Base-by-base conservation (phyloP, 2,329 filamentous ascomycete genomes). In the Penicillium decumbens region DNA sequence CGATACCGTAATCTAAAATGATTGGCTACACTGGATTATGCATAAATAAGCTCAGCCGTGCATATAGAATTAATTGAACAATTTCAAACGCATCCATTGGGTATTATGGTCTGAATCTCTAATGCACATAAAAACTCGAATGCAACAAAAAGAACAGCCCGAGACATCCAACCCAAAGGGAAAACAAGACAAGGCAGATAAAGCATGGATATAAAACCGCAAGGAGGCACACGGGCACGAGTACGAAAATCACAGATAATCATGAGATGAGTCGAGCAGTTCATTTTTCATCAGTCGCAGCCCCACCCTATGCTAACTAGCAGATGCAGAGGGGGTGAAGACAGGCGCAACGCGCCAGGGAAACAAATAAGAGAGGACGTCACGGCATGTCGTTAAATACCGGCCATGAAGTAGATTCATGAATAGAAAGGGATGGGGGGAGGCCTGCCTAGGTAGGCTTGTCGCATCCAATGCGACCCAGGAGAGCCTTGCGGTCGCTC, bases 401-500 rank as follows among this genome's bases (percentile, higher is more conserved):
- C 33, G 47, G 47, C 42, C 39, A 53, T 42, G 50, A 53, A 47
- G 39, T 48, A 45, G 45, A 45, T 53, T 56, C 53, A 46, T 57
- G 43, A 56, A 37, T 37, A 20, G 41, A 44, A 24, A 35, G 38
- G 15, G 43, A 24, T 48, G 13, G 41, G 44, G 51, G 35, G 41
- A 42, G 44, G 39, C 25, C 23, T 13, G 23, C 35, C 42, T 62
- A 66, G 29, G 66, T 69, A 24, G 68, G 85, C 76, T 89, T 89
- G 69, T 90, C 87, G 68, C 88, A 93, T 42, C 88, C 88, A 63
- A 93, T 93, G 45, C 88, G 78, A 39, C 87, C 87, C 45, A 93
- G 77, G 57, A 93, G 75, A 67, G 91, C 88, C 75, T 92, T 93
- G 29, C 68, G 66, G 41, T 73, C 71, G 54, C 67, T 70, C 48